Evolutionary conservation across 371 early-diverging fungal genomes (phyloP), one percentile per base, ranked within the genome.

Genomic region (Mucor indicus): DNA sequence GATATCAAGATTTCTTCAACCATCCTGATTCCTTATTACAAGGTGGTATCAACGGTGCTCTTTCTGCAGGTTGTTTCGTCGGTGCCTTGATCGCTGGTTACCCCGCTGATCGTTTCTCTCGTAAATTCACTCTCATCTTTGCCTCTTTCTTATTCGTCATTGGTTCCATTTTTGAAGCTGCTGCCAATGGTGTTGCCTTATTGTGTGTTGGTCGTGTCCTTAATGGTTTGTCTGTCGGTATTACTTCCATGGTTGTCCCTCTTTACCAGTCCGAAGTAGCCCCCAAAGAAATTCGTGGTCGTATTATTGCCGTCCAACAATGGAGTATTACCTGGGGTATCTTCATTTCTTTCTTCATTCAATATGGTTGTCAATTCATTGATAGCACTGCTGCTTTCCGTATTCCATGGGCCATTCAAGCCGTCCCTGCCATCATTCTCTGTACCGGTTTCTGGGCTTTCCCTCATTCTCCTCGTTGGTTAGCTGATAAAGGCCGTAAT

Each of bases 351-450:
- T 61, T 61, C 38, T 61, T 55, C 56, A 55, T 51, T 31, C 61
- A 61, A 48, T 61, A 61, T 40, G 61, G 61, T 29, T 30, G 43
- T 39, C 52, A 50, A 39, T 50, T 43, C 12, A 43, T 51, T 15
- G 2, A 27, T 0, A 55, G 20, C 24, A 51, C 75, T 32, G 74
- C 77, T 23, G 70, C 84, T 27, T 94, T 89, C 87, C 82, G 94
- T 46, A 64, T 87, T 32, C 87, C 93, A 4, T 79, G 93, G 61
- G 91, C 80, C 41, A 53, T 93, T 31, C 96, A 96, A 63, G 63
- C 81, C 24, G 72, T 89, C n/a, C 92, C 92, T 29, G 87, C 87
- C 32, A 27, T 78, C 13, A 64, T 92, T 27, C 75, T 95, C 21
- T 52, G 85, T 15, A 4, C 61, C 39, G 72, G 87, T 49, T 83